These are phyloP conservation scores for Trichoderma reesei DNA, from an alignment of 495 filamentous ascomycete species.

Conservation along the genomic window DNA sequence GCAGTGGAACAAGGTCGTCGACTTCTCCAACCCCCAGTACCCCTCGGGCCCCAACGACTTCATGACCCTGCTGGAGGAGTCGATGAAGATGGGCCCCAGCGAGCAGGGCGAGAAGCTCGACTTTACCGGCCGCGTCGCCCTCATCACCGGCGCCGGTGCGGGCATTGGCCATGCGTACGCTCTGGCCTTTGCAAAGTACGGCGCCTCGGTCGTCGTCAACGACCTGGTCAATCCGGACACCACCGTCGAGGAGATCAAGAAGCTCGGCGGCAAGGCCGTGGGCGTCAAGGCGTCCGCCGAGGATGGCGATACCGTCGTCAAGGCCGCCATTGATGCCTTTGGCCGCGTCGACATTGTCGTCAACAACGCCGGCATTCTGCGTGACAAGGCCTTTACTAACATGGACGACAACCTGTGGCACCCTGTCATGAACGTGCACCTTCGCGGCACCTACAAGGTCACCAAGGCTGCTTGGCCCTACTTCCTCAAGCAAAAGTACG, in stretches of 20 bases:
- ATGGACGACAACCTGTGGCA: slow-evolving; percentile 96
- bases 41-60: slow-evolving; percentile 86
- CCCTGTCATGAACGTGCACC: slow-evolving; percentile 83
- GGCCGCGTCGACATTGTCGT: slow-evolving; percentile 89
- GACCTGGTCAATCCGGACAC: slow-evolving; percentile 89
- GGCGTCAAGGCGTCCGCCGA: slow-evolving; percentile 91
- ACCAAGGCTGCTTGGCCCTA: slow-evolving; percentile 98
- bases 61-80: slow-evolving; percentile 75
- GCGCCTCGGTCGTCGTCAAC: slow-evolving; percentile 89
- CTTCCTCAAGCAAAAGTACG: slow-evolving; percentile 98
- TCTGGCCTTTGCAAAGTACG: slow-evolving; percentile 80
- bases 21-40: slow-evolving; percentile 79
- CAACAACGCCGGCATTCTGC: slow-evolving; percentile 96
- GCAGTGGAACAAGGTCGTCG: slow-evolving; percentile 79
- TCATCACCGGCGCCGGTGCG: slow-evolving; percentile 88
- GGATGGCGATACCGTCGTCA: slow-evolving; percentile 87
- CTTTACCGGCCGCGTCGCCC: slow-evolving; percentile 82
- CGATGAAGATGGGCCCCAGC: slow-evolving; percentile 65
- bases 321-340: slow-evolving; percentile 85
- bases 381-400: slow-evolving; percentile 96
- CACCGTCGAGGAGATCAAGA: slow-evolving; percentile 85
- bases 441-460: slow-evolving; percentile 91
- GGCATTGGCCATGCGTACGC: slow-evolving; percentile 91
- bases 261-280: slow-evolving; percentile 80
- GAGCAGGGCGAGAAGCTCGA: slow-evolving; percentile 67